Evolutionary conservation across 2,329 filamentous ascomycete species (phyloP), one percentile per base, ranked within the genome.

Genomic region (Arachnomyces sp.): DNA sequence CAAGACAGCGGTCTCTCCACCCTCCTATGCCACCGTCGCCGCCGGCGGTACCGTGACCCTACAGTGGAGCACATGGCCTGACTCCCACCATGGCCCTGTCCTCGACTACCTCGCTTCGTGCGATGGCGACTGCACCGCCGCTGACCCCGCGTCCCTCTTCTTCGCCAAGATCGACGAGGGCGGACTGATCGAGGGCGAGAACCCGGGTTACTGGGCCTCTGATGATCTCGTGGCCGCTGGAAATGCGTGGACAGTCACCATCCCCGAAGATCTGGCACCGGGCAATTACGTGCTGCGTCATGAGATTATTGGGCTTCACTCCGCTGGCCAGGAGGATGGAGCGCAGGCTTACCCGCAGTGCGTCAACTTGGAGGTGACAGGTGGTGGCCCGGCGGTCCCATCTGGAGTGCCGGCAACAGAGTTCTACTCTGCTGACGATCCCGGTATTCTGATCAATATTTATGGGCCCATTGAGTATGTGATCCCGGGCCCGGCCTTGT

Each of bases 111-210:
- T 25, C 21, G 21, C 21, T 5, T 5, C 5, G 5, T 25, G 21
- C 21, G 72, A 67, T 17, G 21, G 21, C 9, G 66, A 73, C 51
- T 77, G 71, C 53, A 62, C 66, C 31, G 52, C 55, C 0, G 71
- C 66, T 43, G 66, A 70, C 54, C 69, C 71, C 52, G 57, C 51
- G 2, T 51, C 60, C 6, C 65, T 77, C 32, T 56, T 68, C 44
- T 78, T 70, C 58, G 72, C 75, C 68, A 80, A 80, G 66, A 77
- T 80, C 42, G 66, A 69, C 31, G 68, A 65, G 28, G 63, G 56
- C 25, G 76, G 74, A 33, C 65, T 72, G 48, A 58, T 68, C 42
- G 50, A 58, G 44, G 57, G 56, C 15, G 55, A 50, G 32, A 52
- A 52, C 57, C 21, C 21, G 21, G 21, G 21, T 25, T n/a, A n/a